Percentiles rank a stretch among this genome's conserved stretches.
These are phyloP conservation scores for Leishmania mexicana DNA, from an alignment of 208 protist genomes.

Conservation along the genomic window DNA sequence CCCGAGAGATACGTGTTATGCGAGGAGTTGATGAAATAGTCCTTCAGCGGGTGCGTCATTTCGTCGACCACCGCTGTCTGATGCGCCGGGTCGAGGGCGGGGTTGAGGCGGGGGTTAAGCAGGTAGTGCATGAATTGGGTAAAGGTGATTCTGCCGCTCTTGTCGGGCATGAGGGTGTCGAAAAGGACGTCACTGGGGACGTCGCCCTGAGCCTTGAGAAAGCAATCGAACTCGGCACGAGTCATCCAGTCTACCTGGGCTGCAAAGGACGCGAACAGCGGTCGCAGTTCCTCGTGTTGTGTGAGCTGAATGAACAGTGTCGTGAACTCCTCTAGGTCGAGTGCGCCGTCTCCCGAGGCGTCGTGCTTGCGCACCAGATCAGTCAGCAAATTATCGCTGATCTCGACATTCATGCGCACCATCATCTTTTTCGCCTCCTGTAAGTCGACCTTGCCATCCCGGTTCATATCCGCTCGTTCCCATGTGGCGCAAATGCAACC, in stretches of 20 bases:
- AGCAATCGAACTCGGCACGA: slow-evolving; percentile 43
- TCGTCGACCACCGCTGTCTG: slow-evolving; percentile 44
- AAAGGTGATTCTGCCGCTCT: slow-evolving; percentile 30
- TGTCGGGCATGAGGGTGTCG: slow-evolving; percentile 24
- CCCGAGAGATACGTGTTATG: slow-evolving; percentile 97
- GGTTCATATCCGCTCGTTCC: slow-evolving; percentile 47
- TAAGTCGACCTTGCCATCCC: slow-evolving; percentile 46
- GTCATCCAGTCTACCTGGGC: slow-evolving; percentile 39
- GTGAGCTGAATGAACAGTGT: slow-evolving; percentile 50
- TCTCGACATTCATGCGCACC: slow-evolving; percentile 50
- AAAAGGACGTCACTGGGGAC: slow-evolving; percentile 24
- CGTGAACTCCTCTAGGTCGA: slow-evolving; percentile 61
- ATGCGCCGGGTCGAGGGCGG: slow-evolving; percentile 34
- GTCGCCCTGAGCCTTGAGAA: slow-evolving; percentile 43
- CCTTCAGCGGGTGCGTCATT: slow-evolving; percentile 82
- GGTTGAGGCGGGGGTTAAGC: slow-evolving; percentile 40
- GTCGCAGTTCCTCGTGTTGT: slow-evolving; percentile 38
- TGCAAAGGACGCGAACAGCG: slow-evolving; percentile 38
- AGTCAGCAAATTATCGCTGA: slow-evolving; percentile 25
- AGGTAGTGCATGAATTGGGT: slow-evolving; percentile 41
- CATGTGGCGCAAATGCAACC: slow-evolving; percentile 46
- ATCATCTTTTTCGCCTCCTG: slow-evolving; percentile 57
- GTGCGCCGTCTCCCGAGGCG: slow-evolving; percentile 37
- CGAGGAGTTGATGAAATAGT: slow-evolving; percentile 93
- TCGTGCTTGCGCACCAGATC: slow-evolving; percentile 42